Percentiles rank a stretch among this genome's conserved stretches.
Conservation (phyloP, 768 basidiomycete genomes). For the Mycena latifolia region DNA sequence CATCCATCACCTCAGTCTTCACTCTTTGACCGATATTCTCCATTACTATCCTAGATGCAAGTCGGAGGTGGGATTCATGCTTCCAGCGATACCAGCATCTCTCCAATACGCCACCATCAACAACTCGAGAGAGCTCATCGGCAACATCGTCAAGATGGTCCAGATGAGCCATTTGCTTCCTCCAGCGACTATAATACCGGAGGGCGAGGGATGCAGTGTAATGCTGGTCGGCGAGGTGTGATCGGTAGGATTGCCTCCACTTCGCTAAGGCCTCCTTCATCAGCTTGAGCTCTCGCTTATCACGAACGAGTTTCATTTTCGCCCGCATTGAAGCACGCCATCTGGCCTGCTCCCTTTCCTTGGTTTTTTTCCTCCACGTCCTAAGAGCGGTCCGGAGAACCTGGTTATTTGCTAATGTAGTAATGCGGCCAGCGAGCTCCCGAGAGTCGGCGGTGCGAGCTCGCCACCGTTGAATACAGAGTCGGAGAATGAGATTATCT, state of each 20-base stretch:
- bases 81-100: constrained; percentile 73
- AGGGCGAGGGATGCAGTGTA: constrained; percentile 58
- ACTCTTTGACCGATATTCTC: constrained; percentile 63
- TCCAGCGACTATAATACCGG: constrained; percentile 69
- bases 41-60: constrained; percentile 58
- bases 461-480: constrained; percentile 74
- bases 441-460: constrained; percentile 49
- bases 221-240: constrained; percentile 63
- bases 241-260: constrained; percentile 74
- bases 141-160: constrained; percentile 63
- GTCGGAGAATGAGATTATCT: constrained; percentile 71
- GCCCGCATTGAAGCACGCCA: constrained; percentile 80
- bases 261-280: constrained; percentile 70
- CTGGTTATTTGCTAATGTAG: constrained; percentile 57
- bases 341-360: constrained; percentile 65
- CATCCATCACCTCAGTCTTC: constrained; percentile 58
- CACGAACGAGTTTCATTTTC: constrained; percentile 74
- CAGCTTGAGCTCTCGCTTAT: constrained; percentile 65
- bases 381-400: constrained; percentile 55
- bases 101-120: constrained; percentile 52
- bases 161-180: constrained; percentile 51
- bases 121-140: constrained; percentile 57
- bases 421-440: constrained; percentile 58
- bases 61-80: constrained; percentile 54
- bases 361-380: constrained; percentile 67